Conservation (phyloP, 352 stramenopile species). For the Saprolegnia parasitica region DNA sequence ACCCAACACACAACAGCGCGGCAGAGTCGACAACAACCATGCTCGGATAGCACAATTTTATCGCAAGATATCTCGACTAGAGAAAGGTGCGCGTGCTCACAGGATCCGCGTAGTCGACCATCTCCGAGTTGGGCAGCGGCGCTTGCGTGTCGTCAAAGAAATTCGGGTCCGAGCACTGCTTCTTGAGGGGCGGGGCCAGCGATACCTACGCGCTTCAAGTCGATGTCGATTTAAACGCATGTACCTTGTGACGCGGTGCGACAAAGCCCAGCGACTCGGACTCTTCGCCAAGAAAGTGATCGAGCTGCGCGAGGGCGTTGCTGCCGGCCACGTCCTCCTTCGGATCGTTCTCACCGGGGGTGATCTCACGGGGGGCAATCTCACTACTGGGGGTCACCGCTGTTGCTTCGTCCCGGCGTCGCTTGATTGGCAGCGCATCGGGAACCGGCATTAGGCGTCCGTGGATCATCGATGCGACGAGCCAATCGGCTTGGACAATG, state of each 20-base stretch:
- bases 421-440: not conserved
- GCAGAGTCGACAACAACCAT: too few relatives aligned
- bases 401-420: not conserved
- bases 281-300: not conserved
- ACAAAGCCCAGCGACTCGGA: not conserved
- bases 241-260: not conserved
- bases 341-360: too few relatives aligned
- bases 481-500: conserved; percentile 59
- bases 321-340: not conserved
- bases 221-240: not conserved
- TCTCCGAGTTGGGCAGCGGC: conserved; percentile 19
- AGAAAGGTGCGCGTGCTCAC: not conserved
- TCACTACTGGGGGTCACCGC: not conserved
- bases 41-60: too few relatives aligned
- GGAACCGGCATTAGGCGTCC: not conserved
- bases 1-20: too few relatives aligned
- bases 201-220: not conserved
- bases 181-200: not conserved
- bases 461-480: conserved; percentile 37
- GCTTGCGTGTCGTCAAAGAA: conserved; percentile 27
- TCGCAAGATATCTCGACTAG: not conserved
- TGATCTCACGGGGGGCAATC: too few relatives aligned
- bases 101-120: conserved; percentile 20
- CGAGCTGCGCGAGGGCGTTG: not conserved
- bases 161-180: not conserved